phyloP scores from a whole-genome alignment of 257 asterid species.

The Salvia hispanica region DNA sequence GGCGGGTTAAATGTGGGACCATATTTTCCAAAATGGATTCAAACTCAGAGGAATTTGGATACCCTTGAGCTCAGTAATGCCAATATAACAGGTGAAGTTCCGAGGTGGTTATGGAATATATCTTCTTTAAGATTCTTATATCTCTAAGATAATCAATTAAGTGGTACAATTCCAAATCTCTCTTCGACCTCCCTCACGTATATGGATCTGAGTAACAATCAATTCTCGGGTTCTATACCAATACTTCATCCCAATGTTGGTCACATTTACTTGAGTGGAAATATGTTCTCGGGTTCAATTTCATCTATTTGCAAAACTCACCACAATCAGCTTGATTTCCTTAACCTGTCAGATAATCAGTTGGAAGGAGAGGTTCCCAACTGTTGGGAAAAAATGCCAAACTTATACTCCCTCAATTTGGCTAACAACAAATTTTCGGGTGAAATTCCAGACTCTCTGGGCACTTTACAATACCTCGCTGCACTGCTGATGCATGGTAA shows the following conservation, averaged over 20 bases:
- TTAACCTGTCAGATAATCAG: slow-evolving; percentile 36
- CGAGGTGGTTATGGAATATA: slow-evolving; percentile 39
- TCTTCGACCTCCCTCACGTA: not conserved
- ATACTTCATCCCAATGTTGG: not conserved
- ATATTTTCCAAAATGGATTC: slow-evolving; percentile 45
- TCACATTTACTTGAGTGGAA: slow-evolving; percentile 11
- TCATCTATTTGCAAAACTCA: slow-evolving; percentile 15
- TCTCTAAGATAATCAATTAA: slow-evolving; percentile 38
- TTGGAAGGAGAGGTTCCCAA: slow-evolving; percentile 37
- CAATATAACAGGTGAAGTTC: slow-evolving; percentile 30
- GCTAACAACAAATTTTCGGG: slow-evolving; percentile 30
- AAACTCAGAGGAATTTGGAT: slow-evolving; percentile 26
- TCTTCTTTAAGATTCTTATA: slow-evolving; percentile 11
- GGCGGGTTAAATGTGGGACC: slow-evolving; percentile 35
- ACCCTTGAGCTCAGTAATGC: slow-evolving; percentile 33
- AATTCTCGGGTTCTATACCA: slow-evolving; percentile 35
- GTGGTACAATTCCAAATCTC: slow-evolving; percentile 36
- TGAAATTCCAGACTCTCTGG: slow-evolving; percentile 24
- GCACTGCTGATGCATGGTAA: slow-evolving; percentile 2
- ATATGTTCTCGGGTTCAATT: slow-evolving; percentile 39
- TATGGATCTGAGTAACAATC: slow-evolving; percentile 34
- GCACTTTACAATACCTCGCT: not conserved
- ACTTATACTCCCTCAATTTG: slow-evolving; percentile 12
- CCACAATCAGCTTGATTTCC: rapidly evolving
- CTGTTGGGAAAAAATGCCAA: slow-evolving; percentile 34